Evolutionary conservation across 441 rosid genomes (phyloP), one percentile per base, ranked within the genome.

Genomic region (Codiaeum variegatum): DNA sequence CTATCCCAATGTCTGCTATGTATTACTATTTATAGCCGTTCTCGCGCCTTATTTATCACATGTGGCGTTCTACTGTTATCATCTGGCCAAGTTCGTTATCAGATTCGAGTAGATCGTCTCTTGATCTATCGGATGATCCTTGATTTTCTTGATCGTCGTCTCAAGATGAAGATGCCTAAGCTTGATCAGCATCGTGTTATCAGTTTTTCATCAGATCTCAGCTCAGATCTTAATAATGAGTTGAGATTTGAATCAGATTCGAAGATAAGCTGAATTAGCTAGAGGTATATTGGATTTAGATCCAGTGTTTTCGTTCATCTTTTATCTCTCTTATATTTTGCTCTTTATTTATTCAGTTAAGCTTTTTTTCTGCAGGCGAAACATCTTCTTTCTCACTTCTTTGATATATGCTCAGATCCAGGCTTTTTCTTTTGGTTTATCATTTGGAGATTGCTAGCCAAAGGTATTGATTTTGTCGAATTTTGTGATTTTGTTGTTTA

Each of bases 61-160:
- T 61, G 18, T 12, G 16, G 2, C 23, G 6, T 16, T 52, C 36
- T 24, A 19, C 0, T 29, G 7, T 52, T 3, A 9, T 40, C 0
- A 9, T 5, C 23, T 24, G 7, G 5, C 2, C 6, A 1, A 9
- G 8, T 0, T 38, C 54, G n/a, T 38, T 5, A 2, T 19, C 4
- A 19, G 5, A 40, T 51, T 28, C 36, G 11, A 31, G 0, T 28
- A 44, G 69, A 36, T 54, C 55, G 71, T 49, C 18, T 4, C 0
- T 2, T 67, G 72, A 74, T 74, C 76, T 75, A 61, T 12, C 12
- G 1, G 0, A 4, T 47, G 67, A 18, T 1, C 3, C 65, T 46
- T 77, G 70, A 0, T 69, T 29, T 15, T 7, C 6, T 4, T 12
- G 1, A 29, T 47, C 28, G 18, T 0, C 40, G 16, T 11, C 7